Conservation (phyloP, 805 yeast species). For the Priceomyces melissophilus region DNA sequence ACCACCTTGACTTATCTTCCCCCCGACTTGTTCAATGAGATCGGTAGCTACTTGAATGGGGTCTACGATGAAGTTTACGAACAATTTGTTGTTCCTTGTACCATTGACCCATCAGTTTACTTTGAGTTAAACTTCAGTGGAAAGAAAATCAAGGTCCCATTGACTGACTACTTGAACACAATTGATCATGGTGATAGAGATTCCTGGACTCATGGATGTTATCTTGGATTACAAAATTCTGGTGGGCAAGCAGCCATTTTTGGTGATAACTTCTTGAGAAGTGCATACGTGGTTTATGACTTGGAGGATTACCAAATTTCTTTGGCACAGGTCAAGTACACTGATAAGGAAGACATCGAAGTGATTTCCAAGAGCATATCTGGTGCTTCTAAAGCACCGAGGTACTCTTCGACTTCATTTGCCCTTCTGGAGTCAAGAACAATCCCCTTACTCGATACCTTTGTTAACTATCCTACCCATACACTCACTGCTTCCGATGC, state of each 20-base stretch:
- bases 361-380: conserved; percentile 46
- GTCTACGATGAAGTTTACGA: conserved; percentile 37
- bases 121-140: conserved; percentile 59
- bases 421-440: neutral
- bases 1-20: conserved; percentile 45
- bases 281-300: conserved; percentile 66
- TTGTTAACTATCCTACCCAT: conserved; percentile 13
- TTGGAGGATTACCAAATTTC: conserved; percentile 55
- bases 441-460: conserved; percentile 8
- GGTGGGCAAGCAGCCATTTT: conserved; percentile 33
- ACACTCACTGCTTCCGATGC: conserved; percentile 2
- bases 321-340: conserved; percentile 37
- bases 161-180: conserved; percentile 20
- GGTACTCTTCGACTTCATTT: conserved; percentile 37
- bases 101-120: conserved; percentile 14
- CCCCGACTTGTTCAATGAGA: conserved; percentile 21
- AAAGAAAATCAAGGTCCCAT: conserved; percentile 48
- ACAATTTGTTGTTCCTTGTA: conserved; percentile 48
- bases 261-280: conserved; percentile 65
- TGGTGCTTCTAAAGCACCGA: conserved; percentile 46
- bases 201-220: too few species aligned
- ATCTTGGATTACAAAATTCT: conserved; percentile 7
- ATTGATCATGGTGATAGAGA: too few species aligned
- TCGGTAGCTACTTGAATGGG: conserved; percentile 41
- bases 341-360: conserved; percentile 41